These are phyloP conservation scores for Pezicula carpinea DNA, from an alignment of 2,329 filamentous ascomycete species.

Conservation along the genomic window DNA sequence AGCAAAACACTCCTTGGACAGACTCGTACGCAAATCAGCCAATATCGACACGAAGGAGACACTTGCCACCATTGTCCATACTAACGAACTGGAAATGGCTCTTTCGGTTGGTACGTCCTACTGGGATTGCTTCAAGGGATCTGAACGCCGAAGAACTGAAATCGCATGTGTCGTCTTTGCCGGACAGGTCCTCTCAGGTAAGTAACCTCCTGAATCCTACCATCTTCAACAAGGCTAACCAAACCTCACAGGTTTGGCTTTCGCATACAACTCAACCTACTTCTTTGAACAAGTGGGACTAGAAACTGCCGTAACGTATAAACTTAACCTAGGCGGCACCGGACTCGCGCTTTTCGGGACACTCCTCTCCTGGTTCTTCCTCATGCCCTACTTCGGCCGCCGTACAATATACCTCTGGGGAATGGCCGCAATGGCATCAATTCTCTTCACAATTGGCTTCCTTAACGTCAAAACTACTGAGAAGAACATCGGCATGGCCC, in stretches of 20 bases:
- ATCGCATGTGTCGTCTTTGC: constrained; percentile 39
- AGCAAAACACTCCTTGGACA: constrained; percentile 37
- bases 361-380: constrained; percentile 41
- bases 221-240: not conserved
- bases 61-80: constrained; percentile 39
- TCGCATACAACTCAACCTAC: constrained; percentile 38
- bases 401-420: constrained; percentile 39
- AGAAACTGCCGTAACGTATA: constrained; percentile 33
- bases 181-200: constrained; percentile 33
- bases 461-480: constrained; percentile 34
- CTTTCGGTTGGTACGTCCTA: constrained; percentile 35
- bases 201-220: not conserved
- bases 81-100: constrained; percentile 41
- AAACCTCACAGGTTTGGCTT: constrained; percentile 31
- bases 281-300: constrained; percentile 44
- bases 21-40: constrained; percentile 24
- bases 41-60: constrained; percentile 7
- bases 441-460: constrained; percentile 40
- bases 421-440: constrained; percentile 26
- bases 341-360: constrained; percentile 40
- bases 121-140: constrained; percentile 43
- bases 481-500: constrained; percentile 31
- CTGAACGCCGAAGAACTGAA: constrained; percentile 41
- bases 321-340: constrained; percentile 37
- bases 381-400: constrained; percentile 38